Base-by-base conservation (phyloP, 495 filamentous ascomycete genomes). In the Xanthoparmelia taractica region DNA sequence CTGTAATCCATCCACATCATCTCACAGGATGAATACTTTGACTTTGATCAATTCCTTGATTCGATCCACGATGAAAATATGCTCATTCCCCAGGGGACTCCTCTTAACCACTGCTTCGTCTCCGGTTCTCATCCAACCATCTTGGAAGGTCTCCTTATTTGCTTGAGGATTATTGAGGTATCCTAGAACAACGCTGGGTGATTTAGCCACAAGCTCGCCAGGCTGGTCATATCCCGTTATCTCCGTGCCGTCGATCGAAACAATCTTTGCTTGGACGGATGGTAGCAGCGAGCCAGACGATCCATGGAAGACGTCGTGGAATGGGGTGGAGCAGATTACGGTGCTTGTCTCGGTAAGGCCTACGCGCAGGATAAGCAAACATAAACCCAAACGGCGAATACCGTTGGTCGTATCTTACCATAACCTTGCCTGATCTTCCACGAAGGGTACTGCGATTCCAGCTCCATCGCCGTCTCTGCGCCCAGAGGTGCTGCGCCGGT, bases 11-110 rank as follows among this genome's bases (percentile, higher is more conserved):
- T 8, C 27, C 1, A 41, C 15, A 1, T 27, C 4, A 23, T 18
- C 7, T 12, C n/a, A n/a, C 6, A 4, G 20, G 52, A 29, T 29
- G 6, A 2, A 47, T 73, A 90, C 89, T 84, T 95, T 96, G 68
- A 91, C 87, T 74, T 96, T 96, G 76, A 96, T 95, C 59, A 96
- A 76, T 74, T 96, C 92, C 78, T 96, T 96, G 69, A 96, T 86
- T 3, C 92, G 84, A 70, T 96, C 92, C 4, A 92, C 88, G 48
- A 96, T 88, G 66, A 86, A 85, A 40, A 95, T 66, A 69, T 96
- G 92, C 72, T 96, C 90, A 57, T 86, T 74, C 12, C 86, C 87
- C 8, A 77, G 74, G 0, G 87, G 82, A 20, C 82, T 73, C 71
- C 83, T 79, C 20, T 80, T 77, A 29, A 96, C 75, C 15, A 92